Base-by-base conservation (phyloP, 139 green algal species). In the Chlorella ohadii region DNA sequence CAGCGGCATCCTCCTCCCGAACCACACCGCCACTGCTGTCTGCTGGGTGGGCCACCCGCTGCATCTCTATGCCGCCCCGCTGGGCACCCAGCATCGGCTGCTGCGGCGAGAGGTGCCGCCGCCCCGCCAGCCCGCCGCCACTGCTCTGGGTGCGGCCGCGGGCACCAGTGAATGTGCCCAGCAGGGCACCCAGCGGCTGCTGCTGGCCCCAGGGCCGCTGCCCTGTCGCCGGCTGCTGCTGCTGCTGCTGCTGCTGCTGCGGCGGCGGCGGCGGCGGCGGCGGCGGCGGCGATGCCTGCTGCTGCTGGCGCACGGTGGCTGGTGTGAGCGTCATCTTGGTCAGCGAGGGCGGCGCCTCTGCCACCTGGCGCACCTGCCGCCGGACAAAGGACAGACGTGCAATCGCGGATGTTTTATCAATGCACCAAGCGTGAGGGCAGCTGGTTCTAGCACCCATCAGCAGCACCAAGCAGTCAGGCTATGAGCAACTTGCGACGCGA, bases 291-390 rank as follows among this genome's bases (percentile, higher is more conserved):
- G n/a, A n/a, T 27, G 66, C 7, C 22, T 33, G 71, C 41, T 15
- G 71, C 28, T 28, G n/a, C n/a, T 12, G 25, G 59, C 59, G 59
- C 59, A 33, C 6, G 59, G 72, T 66, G 34, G 28, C 74, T 23
- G 76, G 76, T 2, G 59, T 82, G 36, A 82, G 27, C 4, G 34
- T 33, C 56, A 82, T 28, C 39, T 57, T 82, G 36, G 39, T 17
- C 9, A 31, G 4, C 15, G 76, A 82, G 15, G 59, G 76, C 23
- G 76, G 59, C 3, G 76, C 76, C 28, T 82, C 59, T 0, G 36
- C 22, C 36, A 82, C 76, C 9, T 82, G 76, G 3, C 31, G 57
- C 34, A 82, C 25, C 38, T 71, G 76, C 23, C 72, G 38, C 55
- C 17, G 34, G 13, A 20, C 20, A 51, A 5, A 68, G n/a, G n/a